A percentile compares a stretch with the other conserved stretches of the same genome.
Conservation (phyloP, 176 grass and related monocot genomes). For the Cocos nucifera region DNA sequence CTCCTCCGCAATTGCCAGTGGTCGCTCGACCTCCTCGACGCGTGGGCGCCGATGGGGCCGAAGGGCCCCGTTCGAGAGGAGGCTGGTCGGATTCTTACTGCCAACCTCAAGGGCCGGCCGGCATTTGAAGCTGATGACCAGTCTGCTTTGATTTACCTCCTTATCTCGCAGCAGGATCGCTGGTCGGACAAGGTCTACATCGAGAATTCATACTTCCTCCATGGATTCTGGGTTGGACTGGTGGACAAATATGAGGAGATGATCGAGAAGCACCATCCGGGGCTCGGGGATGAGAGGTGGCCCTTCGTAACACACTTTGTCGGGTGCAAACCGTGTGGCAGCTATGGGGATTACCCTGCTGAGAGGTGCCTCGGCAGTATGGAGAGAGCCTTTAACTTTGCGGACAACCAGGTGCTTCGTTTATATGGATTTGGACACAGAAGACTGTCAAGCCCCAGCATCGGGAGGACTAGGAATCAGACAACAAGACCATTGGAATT, state of each 20-base stretch:
- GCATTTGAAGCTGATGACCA: conserved; percentile 89
- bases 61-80: conserved; percentile 56
- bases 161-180: conserved; percentile 73
- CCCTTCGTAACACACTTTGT: conserved; percentile 92
- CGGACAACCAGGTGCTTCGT: conserved; percentile 79
- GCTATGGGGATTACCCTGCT: conserved; percentile 82
- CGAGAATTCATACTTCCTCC: conserved; percentile 87
- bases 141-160: conserved; percentile 82
- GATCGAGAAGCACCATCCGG: conserved; percentile 86
- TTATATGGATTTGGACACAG: conserved; percentile 71
- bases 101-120: conserved; percentile 67
- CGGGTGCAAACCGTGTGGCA: conserved; percentile 85
- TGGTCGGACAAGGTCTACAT: conserved; percentile 80
- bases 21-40: conserved; percentile 73
- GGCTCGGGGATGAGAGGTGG: conserved; percentile 81
- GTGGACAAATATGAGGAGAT: conserved; percentile 94
- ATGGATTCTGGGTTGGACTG: conserved; percentile 85
- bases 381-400: conserved; percentile 91
- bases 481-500: conserved; percentile 51
- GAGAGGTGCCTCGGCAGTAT: conserved; percentile 82
- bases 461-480: conserved; percentile 60
- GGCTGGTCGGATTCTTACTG: conserved; percentile 65
- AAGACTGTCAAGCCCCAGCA: conserved; percentile 53
- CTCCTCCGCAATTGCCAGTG: conserved; percentile 89
- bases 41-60: conserved; percentile 87